phyloP scores from a whole-genome alignment of 169 alveolate genomes.

The Plasmodium vivax region DNA sequence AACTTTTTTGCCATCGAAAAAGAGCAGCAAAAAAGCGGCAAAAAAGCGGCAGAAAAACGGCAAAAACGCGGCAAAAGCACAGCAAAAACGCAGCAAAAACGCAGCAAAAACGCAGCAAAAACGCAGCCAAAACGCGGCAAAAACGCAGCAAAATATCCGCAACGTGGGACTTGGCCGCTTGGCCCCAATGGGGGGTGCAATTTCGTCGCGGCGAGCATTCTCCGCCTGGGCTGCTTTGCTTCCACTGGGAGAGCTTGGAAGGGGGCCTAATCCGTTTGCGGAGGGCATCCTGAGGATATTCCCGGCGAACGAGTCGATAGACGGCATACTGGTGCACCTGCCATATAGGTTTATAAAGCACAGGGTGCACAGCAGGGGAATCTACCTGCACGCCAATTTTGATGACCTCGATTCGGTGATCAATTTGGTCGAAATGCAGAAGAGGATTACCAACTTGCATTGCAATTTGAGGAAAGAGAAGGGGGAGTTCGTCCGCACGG shows the following conservation, averaged over 20 bases:
- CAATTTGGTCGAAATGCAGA: conserved; percentile 7
- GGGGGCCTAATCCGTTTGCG: neutral
- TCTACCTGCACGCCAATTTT: conserved; percentile 26
- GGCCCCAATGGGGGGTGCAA: neutral
- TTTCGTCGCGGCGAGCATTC: neutral
- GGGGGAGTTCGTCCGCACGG: neutral
- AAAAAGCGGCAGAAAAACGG: too few relatives aligned
- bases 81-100: neutral
- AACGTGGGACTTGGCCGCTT: too few relatives aligned
- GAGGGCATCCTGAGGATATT: conserved; percentile 13
- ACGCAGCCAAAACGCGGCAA: neutral
- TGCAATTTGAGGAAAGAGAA: conserved; percentile 51
- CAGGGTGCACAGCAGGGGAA: conserved; percentile 46
- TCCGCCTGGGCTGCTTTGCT: neutral
- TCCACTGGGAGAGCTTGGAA: neutral
- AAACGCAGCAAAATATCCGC: neutral
- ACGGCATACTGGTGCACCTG: conserved; percentile 34
- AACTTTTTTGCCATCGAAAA: neutral
- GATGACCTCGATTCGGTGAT: conserved; percentile 10
- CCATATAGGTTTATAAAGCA: conserved; percentile 33
- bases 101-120: neutral
- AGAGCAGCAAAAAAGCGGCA: neutral
- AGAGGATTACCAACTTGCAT: neutral
- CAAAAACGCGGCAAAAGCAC: neutral
- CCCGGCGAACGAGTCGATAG: conserved; percentile 11